phyloP scores from a whole-genome alignment of 208 protist species.

The Trypanosoma scelopori region DNA sequence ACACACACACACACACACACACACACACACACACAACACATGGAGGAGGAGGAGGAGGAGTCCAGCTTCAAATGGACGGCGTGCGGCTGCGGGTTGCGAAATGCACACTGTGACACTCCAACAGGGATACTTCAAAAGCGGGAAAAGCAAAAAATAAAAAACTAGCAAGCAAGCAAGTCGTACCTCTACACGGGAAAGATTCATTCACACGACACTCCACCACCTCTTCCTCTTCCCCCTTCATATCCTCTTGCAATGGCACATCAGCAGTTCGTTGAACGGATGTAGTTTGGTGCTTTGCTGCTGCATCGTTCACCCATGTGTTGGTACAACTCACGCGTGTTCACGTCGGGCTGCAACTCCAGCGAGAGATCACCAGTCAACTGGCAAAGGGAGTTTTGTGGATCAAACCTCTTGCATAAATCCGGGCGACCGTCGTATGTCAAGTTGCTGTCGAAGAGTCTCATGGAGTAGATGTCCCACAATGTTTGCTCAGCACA shows the following conservation, averaged over 20 bases:
- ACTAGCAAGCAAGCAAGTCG: slow-evolving; percentile 1
- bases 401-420: slow-evolving; percentile 25
- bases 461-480: slow-evolving; percentile 24
- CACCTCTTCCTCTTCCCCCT: not conserved
- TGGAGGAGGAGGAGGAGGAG: too few species aligned
- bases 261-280: slow-evolving; percentile 7
- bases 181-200: too few species aligned
- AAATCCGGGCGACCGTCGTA: not conserved
- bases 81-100: too few species aligned
- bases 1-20: too few species aligned
- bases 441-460: slow-evolving; percentile 28
- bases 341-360: slow-evolving; percentile 24
- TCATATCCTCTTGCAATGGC: not conserved
- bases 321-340: slow-evolving; percentile 20
- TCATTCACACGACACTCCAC: too few species aligned
- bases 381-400: slow-evolving; percentile 28
- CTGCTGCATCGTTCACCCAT: slow-evolving; percentile 15
- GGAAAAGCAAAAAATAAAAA: slow-evolving; percentile 14
- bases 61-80: too few species aligned
- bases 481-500: slow-evolving; percentile 24
- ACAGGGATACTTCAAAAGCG: not conserved
- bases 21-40: too few species aligned
- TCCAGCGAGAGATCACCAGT: slow-evolving; percentile 26
- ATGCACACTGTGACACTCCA: not conserved
- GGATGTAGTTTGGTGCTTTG: not conserved